Conservation (phyloP, 2,329 filamentous ascomycete genomes). For the Pyrenochaeta sp. region DNA sequence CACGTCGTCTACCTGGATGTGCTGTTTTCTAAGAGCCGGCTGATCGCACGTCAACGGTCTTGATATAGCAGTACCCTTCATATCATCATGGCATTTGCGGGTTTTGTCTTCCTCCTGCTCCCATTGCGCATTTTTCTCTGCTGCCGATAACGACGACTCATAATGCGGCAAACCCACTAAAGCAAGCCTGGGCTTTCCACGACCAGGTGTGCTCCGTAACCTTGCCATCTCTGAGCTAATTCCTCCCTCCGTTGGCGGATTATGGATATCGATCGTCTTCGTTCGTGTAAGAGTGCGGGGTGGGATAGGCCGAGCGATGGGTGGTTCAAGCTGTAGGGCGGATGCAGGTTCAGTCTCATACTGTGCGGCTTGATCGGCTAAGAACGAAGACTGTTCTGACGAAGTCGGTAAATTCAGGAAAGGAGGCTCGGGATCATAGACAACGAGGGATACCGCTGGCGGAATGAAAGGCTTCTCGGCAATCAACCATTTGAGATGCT, state of each 20-base stretch:
- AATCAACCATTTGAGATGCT: conserved; percentile 60
- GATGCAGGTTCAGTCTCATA: conserved; percentile 26
- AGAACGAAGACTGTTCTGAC: conserved; percentile 21
- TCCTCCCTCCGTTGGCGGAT: conserved; percentile 17
- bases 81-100: neutral
- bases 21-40: conserved; percentile 11
- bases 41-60: conserved; percentile 9
- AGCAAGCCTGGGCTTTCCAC: conserved; percentile 49
- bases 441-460: conserved; percentile 36
- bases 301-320: conserved; percentile 23
- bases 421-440: conserved; percentile 37
- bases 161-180: conserved; percentile 34
- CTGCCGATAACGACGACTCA: conserved; percentile 9
- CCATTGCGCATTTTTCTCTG: conserved; percentile 7
- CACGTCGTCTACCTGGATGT: conserved; percentile 27
- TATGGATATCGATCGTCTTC: conserved; percentile 38
- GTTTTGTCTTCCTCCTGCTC: neutral
- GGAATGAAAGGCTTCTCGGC: conserved; percentile 56
- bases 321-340: conserved; percentile 21
- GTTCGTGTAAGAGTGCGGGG: conserved; percentile 29
- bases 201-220: conserved; percentile 54
- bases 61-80: neutral
- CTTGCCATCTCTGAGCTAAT: conserved; percentile 52
- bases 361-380: conserved; percentile 20
- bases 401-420: conserved; percentile 30